Evolutionary conservation across 1,284 basidiomycete species (phyloP).

Genomic region (Trichosporon faecale): DNA sequence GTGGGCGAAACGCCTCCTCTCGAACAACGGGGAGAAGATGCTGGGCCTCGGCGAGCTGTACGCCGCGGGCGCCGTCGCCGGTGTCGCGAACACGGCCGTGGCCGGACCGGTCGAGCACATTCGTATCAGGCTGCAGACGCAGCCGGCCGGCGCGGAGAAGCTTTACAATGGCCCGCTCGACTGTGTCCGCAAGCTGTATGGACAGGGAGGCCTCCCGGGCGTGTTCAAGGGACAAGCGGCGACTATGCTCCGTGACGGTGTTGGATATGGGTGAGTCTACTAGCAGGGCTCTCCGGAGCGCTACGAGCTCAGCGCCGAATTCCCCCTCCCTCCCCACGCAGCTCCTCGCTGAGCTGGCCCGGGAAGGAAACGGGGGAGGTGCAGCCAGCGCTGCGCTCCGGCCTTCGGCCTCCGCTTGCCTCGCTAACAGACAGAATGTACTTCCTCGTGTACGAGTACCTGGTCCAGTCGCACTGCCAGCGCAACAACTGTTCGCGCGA

Average conservation of each 20-base stretch:
- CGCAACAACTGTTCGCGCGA: conserved; percentile 66
- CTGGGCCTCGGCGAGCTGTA: conserved; percentile 62
- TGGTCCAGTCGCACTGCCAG: conserved; percentile 80
- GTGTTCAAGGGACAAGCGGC: conserved; percentile 91
- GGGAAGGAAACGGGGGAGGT: no score
- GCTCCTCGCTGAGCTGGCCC: background rate
- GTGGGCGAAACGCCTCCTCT: conserved; percentile 79
- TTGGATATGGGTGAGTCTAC: conserved; percentile 66
- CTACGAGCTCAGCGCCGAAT: no score
- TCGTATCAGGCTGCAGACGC: conserved; percentile 90
- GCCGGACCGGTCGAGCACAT: conserved; percentile 97
- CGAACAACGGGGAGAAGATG: conserved; percentile 21
- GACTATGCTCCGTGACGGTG: conserved; percentile 80
- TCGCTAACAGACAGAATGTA: conserved; percentile 57
- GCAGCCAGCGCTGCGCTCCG: no score
- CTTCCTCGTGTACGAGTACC: conserved; percentile 89
- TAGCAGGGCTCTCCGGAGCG: background rate
- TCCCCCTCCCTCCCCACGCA: background rate
- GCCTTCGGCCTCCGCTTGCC: background rate
- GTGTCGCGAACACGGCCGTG: conserved; percentile 85
- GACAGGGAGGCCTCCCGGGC: conserved; percentile 67
- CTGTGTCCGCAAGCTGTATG: conserved; percentile 75
- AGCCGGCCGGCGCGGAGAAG: conserved; percentile 63
- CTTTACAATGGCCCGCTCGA: conserved; percentile 79
- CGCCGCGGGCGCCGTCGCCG: conserved; percentile 74